A percentile compares a stretch with the other conserved stretches of the same genome.
Evolutionary conservation across 1,139 yeast species (phyloP).

Genomic region (Nadsonia commutata): DNA sequence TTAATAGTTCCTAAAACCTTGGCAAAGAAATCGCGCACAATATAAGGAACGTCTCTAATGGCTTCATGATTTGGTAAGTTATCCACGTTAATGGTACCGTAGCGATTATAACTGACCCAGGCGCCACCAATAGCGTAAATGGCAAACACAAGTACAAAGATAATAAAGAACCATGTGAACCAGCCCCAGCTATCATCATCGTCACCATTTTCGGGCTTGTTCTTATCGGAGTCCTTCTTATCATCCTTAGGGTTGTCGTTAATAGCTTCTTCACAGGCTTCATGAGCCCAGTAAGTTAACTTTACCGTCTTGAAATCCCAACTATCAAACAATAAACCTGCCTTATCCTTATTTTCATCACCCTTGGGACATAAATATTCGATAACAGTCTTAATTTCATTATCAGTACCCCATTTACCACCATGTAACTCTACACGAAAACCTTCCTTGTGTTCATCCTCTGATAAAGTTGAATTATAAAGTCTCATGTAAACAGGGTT

Average conservation of each 20-base stretch:
- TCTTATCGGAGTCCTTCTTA: too few species aligned
- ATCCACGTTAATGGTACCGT: conserved; percentile 27
- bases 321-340: conserved; percentile 14
- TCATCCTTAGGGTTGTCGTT: conserved; percentile 17
- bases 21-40: conserved; percentile 55
- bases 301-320: conserved; percentile 24
- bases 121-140: conserved; percentile 67
- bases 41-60: conserved; percentile 60
- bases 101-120: conserved; percentile 41
- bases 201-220: conserved; percentile 18
- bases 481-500: conserved; percentile 31
- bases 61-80: conserved; percentile 34
- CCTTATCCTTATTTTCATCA: conserved; percentile 22
- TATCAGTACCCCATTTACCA: conserved; percentile 57
- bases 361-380: conserved; percentile 37
- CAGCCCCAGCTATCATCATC: conserved; percentile 19
- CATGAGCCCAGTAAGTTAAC: conserved; percentile 25
- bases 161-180: conserved; percentile 30
- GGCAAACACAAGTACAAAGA: conserved; percentile 47
- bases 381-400: conserved; percentile 35
- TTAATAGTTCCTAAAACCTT: conserved; percentile 61
- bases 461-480: conserved; percentile 15
- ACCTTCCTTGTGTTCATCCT: conserved; percentile 26
- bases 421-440: conserved; percentile 35
- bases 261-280: conserved; percentile 27